A percentile compares a stretch with the other conserved stretches of the same genome.
Evolutionary conservation across 176 grass and related monocot species (phyloP).

Genomic region (Phoenix dactylifera): DNA sequence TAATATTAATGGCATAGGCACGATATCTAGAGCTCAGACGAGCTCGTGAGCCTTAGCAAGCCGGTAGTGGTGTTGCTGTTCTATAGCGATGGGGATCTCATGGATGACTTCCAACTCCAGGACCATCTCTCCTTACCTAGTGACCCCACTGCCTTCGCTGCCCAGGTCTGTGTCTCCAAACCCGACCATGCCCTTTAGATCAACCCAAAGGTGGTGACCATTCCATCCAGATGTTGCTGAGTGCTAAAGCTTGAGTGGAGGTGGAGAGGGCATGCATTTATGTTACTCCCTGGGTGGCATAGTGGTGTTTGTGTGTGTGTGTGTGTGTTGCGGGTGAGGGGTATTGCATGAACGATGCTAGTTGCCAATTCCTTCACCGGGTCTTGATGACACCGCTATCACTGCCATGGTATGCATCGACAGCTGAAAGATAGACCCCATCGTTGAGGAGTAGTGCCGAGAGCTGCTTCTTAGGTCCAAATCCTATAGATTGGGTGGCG

Average conservation of each 20-base stretch:
- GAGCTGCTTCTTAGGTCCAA: conserved; percentile 41
- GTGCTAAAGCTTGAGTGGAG: background rate
- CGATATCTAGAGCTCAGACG: conserved; percentile 3
- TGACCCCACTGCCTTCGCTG: background rate
- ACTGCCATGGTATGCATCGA: background rate
- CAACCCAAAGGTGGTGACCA: background rate
- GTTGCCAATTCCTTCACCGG: conserved; percentile 5
- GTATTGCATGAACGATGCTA: conserved; percentile 3
- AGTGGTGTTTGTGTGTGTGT: no score
- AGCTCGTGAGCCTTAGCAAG: conserved; percentile 20
- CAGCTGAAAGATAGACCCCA: conserved; percentile 1
- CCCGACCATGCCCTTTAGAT: background rate
- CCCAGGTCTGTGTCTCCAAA: no score
- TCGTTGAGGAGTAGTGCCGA: conserved; percentile 25
- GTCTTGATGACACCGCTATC: background rate
- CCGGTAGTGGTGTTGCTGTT: conserved; percentile 14
- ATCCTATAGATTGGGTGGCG: conserved; percentile 9
- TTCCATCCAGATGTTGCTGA: background rate
- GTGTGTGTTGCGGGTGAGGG: background rate
- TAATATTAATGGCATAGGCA: background rate
- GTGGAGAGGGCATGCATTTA: background rate
- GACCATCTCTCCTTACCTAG: conserved; percentile 18
- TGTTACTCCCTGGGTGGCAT: background rate
- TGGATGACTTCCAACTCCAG: conserved; percentile 39
- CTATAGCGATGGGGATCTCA: conserved; percentile 37